Evolutionary conservation across 2,329 filamentous ascomycete species (phyloP).

Genomic region (Herpotrichia juniperi): DNA sequence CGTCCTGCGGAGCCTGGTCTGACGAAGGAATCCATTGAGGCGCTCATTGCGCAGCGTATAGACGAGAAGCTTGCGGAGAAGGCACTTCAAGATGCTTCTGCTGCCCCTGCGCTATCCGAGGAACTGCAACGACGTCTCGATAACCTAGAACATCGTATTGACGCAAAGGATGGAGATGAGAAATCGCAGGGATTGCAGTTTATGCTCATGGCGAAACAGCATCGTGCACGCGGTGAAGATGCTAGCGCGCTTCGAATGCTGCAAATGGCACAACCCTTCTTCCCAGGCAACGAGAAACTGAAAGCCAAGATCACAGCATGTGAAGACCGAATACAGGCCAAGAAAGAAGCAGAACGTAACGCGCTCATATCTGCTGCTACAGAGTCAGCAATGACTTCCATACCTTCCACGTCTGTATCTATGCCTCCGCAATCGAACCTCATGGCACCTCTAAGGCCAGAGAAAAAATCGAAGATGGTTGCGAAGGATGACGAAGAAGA

Average conservation of each 20-base stretch:
- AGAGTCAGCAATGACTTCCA: slow-evolving; percentile 11
- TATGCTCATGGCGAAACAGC: slow-evolving; percentile 88
- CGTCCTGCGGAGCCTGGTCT: slow-evolving; percentile 43
- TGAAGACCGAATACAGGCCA: slow-evolving; percentile 56
- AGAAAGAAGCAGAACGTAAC: slow-evolving; percentile 38
- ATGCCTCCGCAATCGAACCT: slow-evolving; percentile 32
- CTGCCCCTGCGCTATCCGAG: slow-evolving; percentile 65
- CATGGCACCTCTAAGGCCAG: slow-evolving; percentile 42
- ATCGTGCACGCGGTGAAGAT: slow-evolving; percentile 83
- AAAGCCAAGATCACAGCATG: slow-evolving; percentile 60
- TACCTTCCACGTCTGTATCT: slow-evolving; percentile 15
- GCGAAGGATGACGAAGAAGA: slow-evolving; percentile 41
- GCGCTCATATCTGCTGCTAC: slow-evolving; percentile 13
- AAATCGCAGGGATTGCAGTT: slow-evolving; percentile 84
- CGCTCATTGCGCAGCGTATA: slow-evolving; percentile 90
- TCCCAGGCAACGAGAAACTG: slow-evolving; percentile 84
- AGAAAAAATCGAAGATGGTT: slow-evolving; percentile 26
- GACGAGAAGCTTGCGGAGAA: slow-evolving; percentile 86
- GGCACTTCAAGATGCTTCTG: slow-evolving; percentile 62
- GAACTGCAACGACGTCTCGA: slow-evolving; percentile 82
- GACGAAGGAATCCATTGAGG: slow-evolving; percentile 77
- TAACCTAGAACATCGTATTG: slow-evolving; percentile 83
- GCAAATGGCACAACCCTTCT: slow-evolving; percentile 80
- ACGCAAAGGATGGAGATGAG: slow-evolving; percentile 70
- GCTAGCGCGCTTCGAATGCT: slow-evolving; percentile 82